Evolutionary conservation across 2,329 filamentous ascomycete genomes (phyloP), one percentile per base, ranked within the genome.

Genomic region (Blastomyces percursus): DNA sequence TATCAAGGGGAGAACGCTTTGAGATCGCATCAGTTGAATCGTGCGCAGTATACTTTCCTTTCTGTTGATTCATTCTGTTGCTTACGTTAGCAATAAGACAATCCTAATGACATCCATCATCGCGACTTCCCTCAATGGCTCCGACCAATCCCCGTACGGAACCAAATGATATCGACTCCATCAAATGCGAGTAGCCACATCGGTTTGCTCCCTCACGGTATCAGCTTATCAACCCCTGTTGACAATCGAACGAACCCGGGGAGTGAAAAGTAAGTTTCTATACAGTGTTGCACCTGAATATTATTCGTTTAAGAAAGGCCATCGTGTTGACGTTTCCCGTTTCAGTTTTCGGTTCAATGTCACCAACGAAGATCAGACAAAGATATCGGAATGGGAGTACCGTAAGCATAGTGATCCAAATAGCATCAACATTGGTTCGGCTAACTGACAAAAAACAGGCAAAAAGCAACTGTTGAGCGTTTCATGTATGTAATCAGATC

Each of bases 381-480:
- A 96, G 85, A 96, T 97, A 75, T 96, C 93, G 63, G 92, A 97
- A 79, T 88, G 92, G 71, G 96, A 96, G 81, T 96, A 96, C 80
- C 91, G 91, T 96, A 81, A 74, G 86, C 21, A 11, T 19, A 38
- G 21, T 27, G 40, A 21, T 38, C 21, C 32, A 24, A 27, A 27
- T 6, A 40, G 21, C 21, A 27, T 27, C n/a, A 6, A 27, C 42
- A n/a, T 32, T 27, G 12, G 24, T 48, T 56, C 24, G 24, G 50
- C 60, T 64, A 21, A 62, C 42, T 30, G 16, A 62, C 11, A 61
- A 61, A 32, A 56, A 21, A 67, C 40, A 82, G 82, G 84, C 73
- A 86, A 86, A 78, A 86, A 86, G 77, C 83, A 84, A 75, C 81
- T 68, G 76, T 86, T 69, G 84, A 86, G 75, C 84, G 86, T 69